Percentiles rank a stretch among this genome's conserved stretches.
Conservation (phyloP, 768 basidiomycete species). For the Gautieria morchelliformis region DNA sequence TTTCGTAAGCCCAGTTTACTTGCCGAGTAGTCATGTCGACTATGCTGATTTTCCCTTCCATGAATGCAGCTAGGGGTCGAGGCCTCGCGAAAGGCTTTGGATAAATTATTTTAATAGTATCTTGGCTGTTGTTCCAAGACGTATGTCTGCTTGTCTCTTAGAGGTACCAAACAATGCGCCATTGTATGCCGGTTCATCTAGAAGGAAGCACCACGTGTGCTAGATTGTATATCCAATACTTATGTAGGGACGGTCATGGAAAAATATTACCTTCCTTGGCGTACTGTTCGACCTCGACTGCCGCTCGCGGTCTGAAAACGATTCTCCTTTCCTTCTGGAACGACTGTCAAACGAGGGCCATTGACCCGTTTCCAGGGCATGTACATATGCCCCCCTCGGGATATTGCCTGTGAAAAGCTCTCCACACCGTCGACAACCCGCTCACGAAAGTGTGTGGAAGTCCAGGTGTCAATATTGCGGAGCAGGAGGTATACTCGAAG, state of each 20-base stretch:
- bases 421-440: constrained; percentile 31
- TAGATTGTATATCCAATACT: no score
- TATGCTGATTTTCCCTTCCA: constrained; percentile 14
- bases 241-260: no score
- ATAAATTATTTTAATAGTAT: constrained; percentile 42
- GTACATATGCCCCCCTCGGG: constrained; percentile 24
- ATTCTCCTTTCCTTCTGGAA: constrained; percentile 8
- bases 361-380: constrained; percentile 37
- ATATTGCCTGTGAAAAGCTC: constrained; percentile 26
- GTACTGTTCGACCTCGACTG: constrained; percentile 1
- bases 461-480: constrained; percentile 46
- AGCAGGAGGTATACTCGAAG: constrained; percentile 41
- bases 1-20: constrained; percentile 48
- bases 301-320: background rate
- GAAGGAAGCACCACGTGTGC: no score
- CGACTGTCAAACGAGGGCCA: background rate
- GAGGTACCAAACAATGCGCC: background rate
- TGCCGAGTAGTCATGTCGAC: background rate
- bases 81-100: constrained; percentile 74
- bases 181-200: background rate
- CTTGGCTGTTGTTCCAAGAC: background rate
- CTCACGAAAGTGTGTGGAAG: constrained; percentile 31
- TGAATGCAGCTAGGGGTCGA: constrained; percentile 78
- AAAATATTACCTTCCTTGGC: background rate
- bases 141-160: background rate